phyloP scores from a whole-genome alignment of 257 asterid genomes.

The Misopates orontium region DNA sequence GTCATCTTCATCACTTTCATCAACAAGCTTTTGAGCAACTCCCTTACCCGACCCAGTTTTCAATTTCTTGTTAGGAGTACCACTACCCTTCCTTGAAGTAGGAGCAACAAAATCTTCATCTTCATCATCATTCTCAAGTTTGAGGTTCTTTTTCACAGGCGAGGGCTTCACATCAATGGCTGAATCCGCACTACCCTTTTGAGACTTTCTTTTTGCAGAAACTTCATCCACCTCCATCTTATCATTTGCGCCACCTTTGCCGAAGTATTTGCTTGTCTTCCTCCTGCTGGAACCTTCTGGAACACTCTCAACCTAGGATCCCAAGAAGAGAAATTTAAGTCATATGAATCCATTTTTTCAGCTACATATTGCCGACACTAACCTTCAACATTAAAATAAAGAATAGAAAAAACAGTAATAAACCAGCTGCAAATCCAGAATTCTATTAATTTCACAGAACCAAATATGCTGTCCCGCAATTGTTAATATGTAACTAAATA shows the following conservation, averaged over 20 bases:
- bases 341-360: conserved; percentile 9
- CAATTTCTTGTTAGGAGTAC: conserved; percentile 66
- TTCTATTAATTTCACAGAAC: conserved; percentile 9
- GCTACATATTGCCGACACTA: conserved; percentile 17
- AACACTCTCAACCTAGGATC: conserved; percentile 52
- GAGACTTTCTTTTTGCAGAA: conserved; percentile 58
- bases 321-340: not conserved
- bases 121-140: conserved; percentile 64
- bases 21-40: conserved; percentile 47
- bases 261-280: conserved; percentile 94
- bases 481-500: conserved; percentile 1
- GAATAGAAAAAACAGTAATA: conserved; percentile 9
- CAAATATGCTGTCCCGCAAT: not conserved
- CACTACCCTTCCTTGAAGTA: conserved; percentile 45
- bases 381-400: not conserved
- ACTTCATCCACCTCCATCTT: conserved; percentile 61
- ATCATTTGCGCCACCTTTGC: conserved; percentile 49
- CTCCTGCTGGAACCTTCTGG: conserved; percentile 70
- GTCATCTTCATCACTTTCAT: conserved; percentile 65
- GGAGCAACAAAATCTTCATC: conserved; percentile 67
- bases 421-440: conserved; percentile 9
- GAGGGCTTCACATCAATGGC: conserved; percentile 48
- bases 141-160: conserved; percentile 56
- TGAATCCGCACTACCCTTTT: conserved; percentile 33
- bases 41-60: conserved; percentile 73